Base-by-base conservation (phyloP, 1,284 basidiomycete species). In the Cryptococcus hybrid region DNA sequence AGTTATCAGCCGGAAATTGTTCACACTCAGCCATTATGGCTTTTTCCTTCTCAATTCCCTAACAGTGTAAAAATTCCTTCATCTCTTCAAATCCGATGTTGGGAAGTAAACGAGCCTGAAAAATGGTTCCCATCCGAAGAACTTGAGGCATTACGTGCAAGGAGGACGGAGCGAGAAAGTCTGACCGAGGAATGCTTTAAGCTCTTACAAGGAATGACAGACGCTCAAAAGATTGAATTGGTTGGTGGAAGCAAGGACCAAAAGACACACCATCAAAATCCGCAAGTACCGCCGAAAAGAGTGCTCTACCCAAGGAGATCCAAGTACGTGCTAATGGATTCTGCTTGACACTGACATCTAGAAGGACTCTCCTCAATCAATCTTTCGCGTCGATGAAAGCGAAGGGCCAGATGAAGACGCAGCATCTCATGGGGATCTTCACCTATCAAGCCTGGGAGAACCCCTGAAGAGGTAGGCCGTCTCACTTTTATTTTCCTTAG, bases 91-190 rank as follows among this genome's bases (percentile, higher is more conserved):
- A 70, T 73, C 45, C 55, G 65, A 7, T 64, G 63, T 51, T 76
- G 74, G 74, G 73, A 76, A 45, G 71, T 66, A 13, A 67, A 55
- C 35, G 66, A 73, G 24, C 45, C 66, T 7, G 61, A 63, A 15
- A 60, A 61, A 46, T 67, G 68, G 49, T 68, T 72, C 49, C 60
- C 68, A 2, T 51, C 57, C 11, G 67, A 70, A 5, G 64, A 67
- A 46, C 46, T 63, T 11, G 55, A 60, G 9, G 54, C 52, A 6
- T 30, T 72, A 39, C 54, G 0, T 60, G 68, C 11, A 12, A 64
- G 63, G 30, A 57, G 56, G 24, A 47, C 30, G 1, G 69, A 69
- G 39, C 49, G 73, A n/a, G 62, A 63, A n/a, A 34, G 39, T 5
- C 70, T 66, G 4, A 61, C 72, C 12, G 57, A 65, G 38, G 66